Evolutionary conservation across 306 rosid genomes (phyloP), one percentile per base, ranked within the genome.

Genomic region (Cicer arietinum): DNA sequence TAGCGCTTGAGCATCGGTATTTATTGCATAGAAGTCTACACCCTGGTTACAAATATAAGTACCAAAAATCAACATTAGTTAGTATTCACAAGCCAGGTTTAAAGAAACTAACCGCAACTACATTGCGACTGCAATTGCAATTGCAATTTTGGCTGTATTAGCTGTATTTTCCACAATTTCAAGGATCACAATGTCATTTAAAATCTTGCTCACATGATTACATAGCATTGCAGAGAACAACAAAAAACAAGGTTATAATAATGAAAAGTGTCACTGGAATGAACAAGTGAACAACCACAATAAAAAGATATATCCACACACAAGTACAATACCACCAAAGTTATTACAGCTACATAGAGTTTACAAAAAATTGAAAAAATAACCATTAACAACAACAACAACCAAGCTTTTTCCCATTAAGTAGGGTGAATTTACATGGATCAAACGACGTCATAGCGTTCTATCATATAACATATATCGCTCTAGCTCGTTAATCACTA

Each of bases 1-100:
- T 58, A 95, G 85, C 8, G 99, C 93, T 84, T 95, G 99, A 68
- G 99, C 74, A 88, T 95, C 99, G n/a, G 99, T 95, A 78, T 95
- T 95, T 76, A 95, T 89, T 35, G 99, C 98, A 79, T 95, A 95
- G 84, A 92, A 95, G 66, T 95, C 98, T 37, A 95, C 98, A 56
- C 97, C 96, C 99, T 95, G 78, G 64, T 59, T 66, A 44, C 6
- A 66, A 80, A 81, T 12, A 77, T 79, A 80, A 13, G 47, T 51
- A 87, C 52, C 79, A 80, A n/a, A 77, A 58, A 50, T 66, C 14
- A 74, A 52, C 82, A 79, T 83, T 75, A 84, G 48, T 81, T 75
- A 84, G 48, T 37, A 43, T 70, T 61, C 86, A 5, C 16, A 57
- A 57, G 14, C 14, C 20, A 57, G 14, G 1, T 22, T 20, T 57